Base-by-base conservation (phyloP, 2,329 filamentous ascomycete genomes). In the Didymella arachidicola region DNA sequence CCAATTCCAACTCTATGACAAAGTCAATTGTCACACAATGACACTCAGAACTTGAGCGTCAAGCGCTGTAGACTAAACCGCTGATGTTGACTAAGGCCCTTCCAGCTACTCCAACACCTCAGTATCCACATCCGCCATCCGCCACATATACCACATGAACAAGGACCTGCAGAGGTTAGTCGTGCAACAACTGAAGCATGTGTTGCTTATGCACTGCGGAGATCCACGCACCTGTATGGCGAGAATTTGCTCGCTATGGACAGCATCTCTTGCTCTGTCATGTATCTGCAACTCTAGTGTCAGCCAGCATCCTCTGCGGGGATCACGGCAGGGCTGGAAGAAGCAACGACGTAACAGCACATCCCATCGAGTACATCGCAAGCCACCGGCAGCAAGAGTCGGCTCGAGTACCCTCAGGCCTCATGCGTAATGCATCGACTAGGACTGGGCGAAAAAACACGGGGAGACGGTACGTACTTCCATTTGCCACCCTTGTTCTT, bases 81-180 rank as follows among this genome's bases (percentile, higher is more conserved):
- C n/a, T 43, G 18, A 12, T 39, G 34, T 39, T 14, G 11, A 29
- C 30, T 12, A 29, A 22, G 10, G 5, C 25, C 22, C 18, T 27
- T 57, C 45, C 18, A 27, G 41, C 48, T 59, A 67, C 50, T 74
- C 66, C 66, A 87, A 70, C 42, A 83, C 83, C 26, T 79, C 79
- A 22, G 93, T 79, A 76, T 96, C 90, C 4, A 92, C 92, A 72
- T 92, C 87, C 73, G 89, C 90, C 11, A 94, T 87, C 59, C 89
- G 83, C 93, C 94, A 97, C 91, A 97, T 96, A 75, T 96, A 96
- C 93, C 93, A 97, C 93, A 97, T 97, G 72, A 97, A 97, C 42
- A 97, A 75, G 69, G 89, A 95, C 72, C 93, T 89, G 51, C 27
- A 27, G 22, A 34, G 7, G 8, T 52, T 47, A 62, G 57, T 32